Evolutionary conservation across 106 monocot genomes (phyloP), one percentile per base, ranked within the genome.

Genomic region (Triglochin maritima): DNA sequence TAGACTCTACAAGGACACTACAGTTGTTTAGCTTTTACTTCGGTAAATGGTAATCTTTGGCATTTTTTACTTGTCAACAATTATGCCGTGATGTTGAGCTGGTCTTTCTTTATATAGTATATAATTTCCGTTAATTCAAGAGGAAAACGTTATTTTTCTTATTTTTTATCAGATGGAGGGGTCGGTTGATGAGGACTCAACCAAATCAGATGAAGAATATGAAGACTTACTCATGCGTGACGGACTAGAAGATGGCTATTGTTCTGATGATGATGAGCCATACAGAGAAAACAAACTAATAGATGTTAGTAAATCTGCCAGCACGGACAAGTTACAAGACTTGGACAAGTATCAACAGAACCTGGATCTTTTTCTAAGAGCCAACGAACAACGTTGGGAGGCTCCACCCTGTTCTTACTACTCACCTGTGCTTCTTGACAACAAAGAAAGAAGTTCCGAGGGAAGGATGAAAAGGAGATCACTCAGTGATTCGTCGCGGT

Each of bases 171-270:
- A 85, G 81, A 58, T 81, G 65, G 85, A 74, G 48, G 85, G 85
- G 3, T 85, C 85, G 3, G 79, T 85, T 2, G 85, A 85, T 52
- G 85, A 85, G 58, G 65, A 85, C 41, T 84, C 78, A 10, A 79
- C 68, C 52, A 81, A 79, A 29, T 75, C 71, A 9, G 85, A 85
- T 7, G 85, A 85, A 14, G 85, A 85, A 60, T 85, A 81, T 50
- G 85, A 85, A 4, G 81, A 85, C 46, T 64, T 81, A 16, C 79
- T 72, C 44, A 72, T 75, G 81, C 65, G 57, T 16, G 85, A 86
- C 63, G 58, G 52, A 11, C 56, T 64, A 53, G 70, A 79, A 50
- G 70, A 72, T 65, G 73, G 72, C 41, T 73, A 71, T 57, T 79
- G 46, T 70, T 73, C 81, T 0, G 81, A 81, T 9, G 71, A 85